Base-by-base conservation (phyloP, 2,329 filamentous ascomycete species). In the Drechmeria coniospora region DNA sequence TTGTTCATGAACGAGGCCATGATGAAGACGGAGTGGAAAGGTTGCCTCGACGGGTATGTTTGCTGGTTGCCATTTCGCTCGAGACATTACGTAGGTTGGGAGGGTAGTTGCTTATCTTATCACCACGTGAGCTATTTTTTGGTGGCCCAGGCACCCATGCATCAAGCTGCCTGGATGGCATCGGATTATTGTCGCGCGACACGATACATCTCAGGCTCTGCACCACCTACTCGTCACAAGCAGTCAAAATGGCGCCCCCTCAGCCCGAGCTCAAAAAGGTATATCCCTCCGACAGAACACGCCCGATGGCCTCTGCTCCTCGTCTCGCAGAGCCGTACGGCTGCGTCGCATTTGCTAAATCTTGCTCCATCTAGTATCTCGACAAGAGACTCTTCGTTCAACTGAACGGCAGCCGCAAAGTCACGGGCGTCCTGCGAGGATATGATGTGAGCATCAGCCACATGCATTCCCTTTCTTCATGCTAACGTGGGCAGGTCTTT, bases 261-360 rank as follows among this genome's bases (percentile, higher is more conserved):
- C 90, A 95, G 62, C 90, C 90, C 46, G 92, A 98, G 65, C 73
- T 98, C 38, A 98, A 95, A 63, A 98, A 95, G 75, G 90, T 92
- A 59, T 15, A 41, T 21, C 2, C 5, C 21, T 1, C 14, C 8
- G 15, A n/a, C 16, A 2, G 18, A 21, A 25, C 6, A 1, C n/a
- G 8, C 6, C n/a, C n/a, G n/a, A n/a, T n/a, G n/a, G n/a, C n/a
- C n/a, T n/a, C n/a, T n/a, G n/a, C n/a, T n/a, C n/a, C n/a, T n/a
- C n/a, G n/a, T n/a, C n/a, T n/a, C n/a, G n/a, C n/a, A n/a, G n/a
- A n/a, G n/a, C n/a, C n/a, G n/a, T n/a, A n/a, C n/a, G n/a, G n/a
- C n/a, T n/a, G n/a, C n/a, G n/a, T n/a, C n/a, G n/a, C n/a, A n/a
- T n/a, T 20, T 13, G 15, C 47, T 51, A 43, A 52, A 44, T 32